Percentiles rank a stretch among this genome's conserved stretches.
phyloP scores from a whole-genome alignment of 768 basidiomycete genomes.

The Suillus variegatus region DNA sequence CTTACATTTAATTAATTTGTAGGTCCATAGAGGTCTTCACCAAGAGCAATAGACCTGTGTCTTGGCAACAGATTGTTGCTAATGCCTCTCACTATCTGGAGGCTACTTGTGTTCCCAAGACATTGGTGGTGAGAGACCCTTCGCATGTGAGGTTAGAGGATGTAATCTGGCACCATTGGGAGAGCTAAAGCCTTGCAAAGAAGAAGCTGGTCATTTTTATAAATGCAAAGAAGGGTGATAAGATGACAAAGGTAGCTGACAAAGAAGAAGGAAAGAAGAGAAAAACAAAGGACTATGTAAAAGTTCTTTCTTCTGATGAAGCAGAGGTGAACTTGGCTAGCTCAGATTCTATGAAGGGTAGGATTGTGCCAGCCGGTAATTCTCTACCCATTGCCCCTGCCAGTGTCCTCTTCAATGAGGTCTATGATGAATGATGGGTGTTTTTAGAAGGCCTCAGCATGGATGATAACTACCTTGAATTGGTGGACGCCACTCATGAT shows the following conservation, averaged over 20 bases:
- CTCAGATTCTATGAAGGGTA: neutral
- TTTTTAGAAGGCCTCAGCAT: neutral
- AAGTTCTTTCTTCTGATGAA: neutral
- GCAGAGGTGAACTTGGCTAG: neutral
- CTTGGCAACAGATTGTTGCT: too few relatives aligned
- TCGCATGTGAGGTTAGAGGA: neutral
- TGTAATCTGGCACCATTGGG: neutral
- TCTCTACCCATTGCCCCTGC: too few relatives aligned
- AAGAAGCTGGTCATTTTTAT: neutral
- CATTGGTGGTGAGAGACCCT: neutral
- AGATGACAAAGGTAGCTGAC: neutral
- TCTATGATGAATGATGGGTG: neutral
- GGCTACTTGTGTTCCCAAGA: neutral
- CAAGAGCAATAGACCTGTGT: too few relatives aligned
- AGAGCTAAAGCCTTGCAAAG: neutral
- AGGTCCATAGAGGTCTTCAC: too few relatives aligned
- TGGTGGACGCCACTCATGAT: neutral
- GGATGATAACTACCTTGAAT: neutral
- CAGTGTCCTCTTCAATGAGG: neutral
- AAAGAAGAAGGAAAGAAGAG: neutral
- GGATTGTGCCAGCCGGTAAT: neutral
- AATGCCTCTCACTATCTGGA: neutral
- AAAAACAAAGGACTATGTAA: neutral
- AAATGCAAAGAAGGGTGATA: neutral
- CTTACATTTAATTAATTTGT: too few relatives aligned